Conservation (phyloP, 352 stramenopile genomes). For the Pythium plurisporium region DNA sequence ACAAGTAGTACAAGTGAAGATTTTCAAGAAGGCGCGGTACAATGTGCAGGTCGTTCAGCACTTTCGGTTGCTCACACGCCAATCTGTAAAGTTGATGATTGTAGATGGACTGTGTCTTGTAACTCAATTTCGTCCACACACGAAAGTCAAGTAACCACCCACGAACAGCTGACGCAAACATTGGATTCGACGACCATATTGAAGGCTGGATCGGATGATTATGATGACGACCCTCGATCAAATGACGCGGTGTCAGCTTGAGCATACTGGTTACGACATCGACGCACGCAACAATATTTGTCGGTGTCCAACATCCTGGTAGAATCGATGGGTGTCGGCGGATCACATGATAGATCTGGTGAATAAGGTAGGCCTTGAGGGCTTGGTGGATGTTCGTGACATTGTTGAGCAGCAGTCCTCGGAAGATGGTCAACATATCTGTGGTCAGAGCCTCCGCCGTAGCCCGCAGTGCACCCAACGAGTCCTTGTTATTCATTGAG, state of each 20-base stretch:
- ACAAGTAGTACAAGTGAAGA: slow-evolving; percentile 50
- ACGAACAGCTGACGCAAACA: slow-evolving; percentile 66
- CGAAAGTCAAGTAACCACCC: slow-evolving; percentile 66
- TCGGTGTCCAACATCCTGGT: slow-evolving; percentile 49
- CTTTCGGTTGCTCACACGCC: slow-evolving; percentile 58
- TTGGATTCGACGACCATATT: slow-evolving; percentile 66
- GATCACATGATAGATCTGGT: slow-evolving; percentile 61
- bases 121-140: slow-evolving; percentile 54
- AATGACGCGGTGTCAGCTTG: slow-evolving; percentile 33
- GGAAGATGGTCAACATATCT: slow-evolving; percentile 64
- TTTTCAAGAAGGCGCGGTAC: slow-evolving; percentile 64
- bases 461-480: no score
- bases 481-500: no score
- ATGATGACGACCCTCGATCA: slow-evolving; percentile 5
- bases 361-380: slow-evolving; percentile 54
- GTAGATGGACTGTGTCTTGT: slow-evolving; percentile 78
- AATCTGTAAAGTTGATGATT: slow-evolving; percentile 73
- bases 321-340: slow-evolving; percentile 37
- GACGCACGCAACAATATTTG: slow-evolving; percentile 61
- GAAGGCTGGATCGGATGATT: slow-evolving; percentile 63
- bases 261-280: slow-evolving; percentile 59
- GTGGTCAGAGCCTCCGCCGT: slow-evolving; percentile 23
- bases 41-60: slow-evolving; percentile 60
- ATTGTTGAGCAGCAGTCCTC: slow-evolving; percentile 51
- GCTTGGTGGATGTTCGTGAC: slow-evolving; percentile 15